phyloP scores from a whole-genome alignment of 2,329 filamentous ascomycete genomes.

The Diaporthe destruens region DNA sequence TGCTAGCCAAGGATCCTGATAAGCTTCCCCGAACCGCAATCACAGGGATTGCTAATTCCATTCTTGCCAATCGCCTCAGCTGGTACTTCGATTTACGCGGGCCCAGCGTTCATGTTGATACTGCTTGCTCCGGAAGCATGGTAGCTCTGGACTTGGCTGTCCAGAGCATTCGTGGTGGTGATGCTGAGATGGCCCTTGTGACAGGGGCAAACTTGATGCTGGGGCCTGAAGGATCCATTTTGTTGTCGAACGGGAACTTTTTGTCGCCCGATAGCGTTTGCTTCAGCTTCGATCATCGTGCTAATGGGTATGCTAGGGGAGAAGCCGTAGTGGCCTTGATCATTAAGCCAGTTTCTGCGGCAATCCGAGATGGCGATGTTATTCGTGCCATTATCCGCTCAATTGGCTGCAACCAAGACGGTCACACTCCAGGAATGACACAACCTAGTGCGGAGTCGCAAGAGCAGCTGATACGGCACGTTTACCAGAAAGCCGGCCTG shows the following conservation, averaged over 20 bases:
- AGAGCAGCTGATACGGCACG: constrained; percentile 46
- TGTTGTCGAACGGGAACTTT: constrained; percentile 41
- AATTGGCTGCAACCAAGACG: constrained; percentile 53
- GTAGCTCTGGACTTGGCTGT: no score
- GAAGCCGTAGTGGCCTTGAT: constrained; percentile 52
- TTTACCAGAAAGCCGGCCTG: constrained; percentile 45
- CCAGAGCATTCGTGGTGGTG: no score
- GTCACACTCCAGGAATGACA: constrained; percentile 54
- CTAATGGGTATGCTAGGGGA: constrained; percentile 51
- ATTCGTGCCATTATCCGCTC: constrained; percentile 50
- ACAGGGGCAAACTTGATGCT: no score
- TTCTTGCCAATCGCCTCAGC: no score
- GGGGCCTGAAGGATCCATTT: neutral
- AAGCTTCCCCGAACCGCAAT: no score
- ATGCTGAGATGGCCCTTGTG: no score
- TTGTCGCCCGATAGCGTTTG: constrained; percentile 50
- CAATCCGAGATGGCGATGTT: constrained; percentile 55
- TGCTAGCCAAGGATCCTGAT: no score
- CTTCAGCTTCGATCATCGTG: constrained; percentile 50
- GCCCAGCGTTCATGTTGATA: no score
- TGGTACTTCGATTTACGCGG: no score
- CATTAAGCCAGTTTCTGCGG: constrained; percentile 56
- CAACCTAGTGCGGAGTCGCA: constrained; percentile 52
- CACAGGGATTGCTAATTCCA: no score
- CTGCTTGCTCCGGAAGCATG: no score